phyloP scores from a whole-genome alignment of 2,329 filamentous ascomycete species.

The Grosmannia clavigera region DNA sequence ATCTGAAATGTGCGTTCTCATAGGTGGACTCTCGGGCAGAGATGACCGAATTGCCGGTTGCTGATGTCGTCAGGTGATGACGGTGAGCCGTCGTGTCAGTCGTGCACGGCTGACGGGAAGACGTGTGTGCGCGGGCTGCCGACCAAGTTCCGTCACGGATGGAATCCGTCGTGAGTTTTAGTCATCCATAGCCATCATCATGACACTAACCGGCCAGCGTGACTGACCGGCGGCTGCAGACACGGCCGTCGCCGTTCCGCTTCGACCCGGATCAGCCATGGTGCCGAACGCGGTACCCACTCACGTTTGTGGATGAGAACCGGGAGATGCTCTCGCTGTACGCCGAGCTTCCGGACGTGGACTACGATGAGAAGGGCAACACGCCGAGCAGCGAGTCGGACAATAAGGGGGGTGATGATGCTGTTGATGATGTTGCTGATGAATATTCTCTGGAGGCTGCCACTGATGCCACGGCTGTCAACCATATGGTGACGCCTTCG shows the following conservation, averaged over 20 bases:
- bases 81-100: neutral
- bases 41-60: neutral
- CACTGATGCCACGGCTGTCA: too few relatives aligned
- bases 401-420: too few relatives aligned
- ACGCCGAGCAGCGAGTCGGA: too few relatives aligned
- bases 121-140: neutral
- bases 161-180: slow-evolving; percentile 1
- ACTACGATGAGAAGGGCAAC: neutral
- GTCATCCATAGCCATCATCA: neutral
- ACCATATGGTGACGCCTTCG: too few relatives aligned
- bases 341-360: neutral
- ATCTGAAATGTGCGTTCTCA: neutral
- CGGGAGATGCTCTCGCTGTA: neutral
- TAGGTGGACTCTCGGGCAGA: neutral
- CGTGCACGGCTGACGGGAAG: neutral
- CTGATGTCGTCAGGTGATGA: neutral
- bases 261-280: neutral
- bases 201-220: neutral
- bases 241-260: neutral
- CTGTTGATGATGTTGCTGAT: too few relatives aligned
- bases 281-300: neutral
- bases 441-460: too few relatives aligned
- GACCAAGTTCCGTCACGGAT: neutral
- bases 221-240: neutral
- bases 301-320: slow-evolving; percentile 4